Evolutionary conservation across 352 stramenopile genomes (phyloP).

Genomic region (Globisporangium radiosum): DNA sequence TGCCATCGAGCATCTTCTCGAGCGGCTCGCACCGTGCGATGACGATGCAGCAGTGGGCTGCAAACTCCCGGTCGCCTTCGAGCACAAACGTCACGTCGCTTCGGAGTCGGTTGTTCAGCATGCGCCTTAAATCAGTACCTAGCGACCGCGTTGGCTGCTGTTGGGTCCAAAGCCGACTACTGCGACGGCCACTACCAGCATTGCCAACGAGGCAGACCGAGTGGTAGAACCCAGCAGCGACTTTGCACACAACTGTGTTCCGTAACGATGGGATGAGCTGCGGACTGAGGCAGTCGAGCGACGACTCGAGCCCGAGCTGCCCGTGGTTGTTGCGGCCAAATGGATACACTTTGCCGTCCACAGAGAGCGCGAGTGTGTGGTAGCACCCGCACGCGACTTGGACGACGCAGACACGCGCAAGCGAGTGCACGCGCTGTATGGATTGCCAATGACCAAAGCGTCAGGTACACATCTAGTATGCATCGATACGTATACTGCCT

Average conservation of each 20-base stretch:
- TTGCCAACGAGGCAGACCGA: constrained; percentile 54
- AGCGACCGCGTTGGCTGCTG: constrained; percentile 24
- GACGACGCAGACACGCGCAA: constrained; percentile 50
- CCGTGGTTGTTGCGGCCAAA: constrained; percentile 94
- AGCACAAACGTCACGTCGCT: constrained; percentile 85
- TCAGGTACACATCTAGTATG: neutral
- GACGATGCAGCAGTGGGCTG: constrained; percentile 83
- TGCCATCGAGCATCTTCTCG: constrained; percentile 87
- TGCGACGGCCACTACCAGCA: neutral
- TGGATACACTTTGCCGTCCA: constrained; percentile 86
- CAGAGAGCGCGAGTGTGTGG: constrained; percentile 75
- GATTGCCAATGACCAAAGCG: neutral
- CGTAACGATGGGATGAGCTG: constrained; percentile 66
- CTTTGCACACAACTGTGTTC: constrained; percentile 53
- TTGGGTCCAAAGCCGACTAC: neutral
- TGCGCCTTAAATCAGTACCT: constrained; percentile 58
- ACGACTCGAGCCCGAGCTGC: constrained; percentile 81
- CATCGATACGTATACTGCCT: too few species aligned
- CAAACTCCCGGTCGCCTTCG: constrained; percentile 43
- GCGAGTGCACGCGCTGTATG: constrained; percentile 38
- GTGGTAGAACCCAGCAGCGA: constrained; percentile 92
- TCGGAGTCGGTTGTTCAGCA: constrained; percentile 80
- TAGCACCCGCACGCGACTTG: constrained; percentile 82
- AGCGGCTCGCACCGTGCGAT: constrained; percentile 86
- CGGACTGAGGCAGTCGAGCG: constrained; percentile 60